A percentile compares a stretch with the other conserved stretches of the same genome.
These are phyloP conservation scores for Leucosporidium creatinivorum DNA, from an alignment of 768 basidiomycete species.

Conservation along the genomic window DNA sequence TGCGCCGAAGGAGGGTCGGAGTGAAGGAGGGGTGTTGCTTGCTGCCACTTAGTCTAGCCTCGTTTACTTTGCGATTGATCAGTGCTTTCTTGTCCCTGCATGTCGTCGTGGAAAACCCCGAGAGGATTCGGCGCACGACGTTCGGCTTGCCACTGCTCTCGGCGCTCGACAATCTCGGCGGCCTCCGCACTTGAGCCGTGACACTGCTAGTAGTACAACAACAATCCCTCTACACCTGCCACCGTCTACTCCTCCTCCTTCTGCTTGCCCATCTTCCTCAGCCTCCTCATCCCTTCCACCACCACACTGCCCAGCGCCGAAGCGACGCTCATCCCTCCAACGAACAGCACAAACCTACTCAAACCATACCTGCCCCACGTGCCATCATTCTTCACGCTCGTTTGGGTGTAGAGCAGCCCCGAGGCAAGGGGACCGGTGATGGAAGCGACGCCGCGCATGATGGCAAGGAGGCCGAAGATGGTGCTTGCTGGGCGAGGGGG, in stretches of 20 bases:
- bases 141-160: too few species aligned
- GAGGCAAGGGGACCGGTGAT: neutral
- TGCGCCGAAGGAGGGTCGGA: too few species aligned
- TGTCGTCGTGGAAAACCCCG: too few species aligned
- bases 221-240: too few species aligned
- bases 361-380: neutral
- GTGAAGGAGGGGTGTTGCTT: too few species aligned
- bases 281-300: conserved; percentile 1
- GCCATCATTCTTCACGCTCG: neutral
- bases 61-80: too few species aligned
- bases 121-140: too few species aligned
- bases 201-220: too few species aligned
- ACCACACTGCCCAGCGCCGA: neutral
- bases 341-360: neutral
- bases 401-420: neutral
- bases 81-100: too few species aligned
- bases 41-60: too few species aligned
- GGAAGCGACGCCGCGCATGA: neutral
- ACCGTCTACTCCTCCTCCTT: neutral
- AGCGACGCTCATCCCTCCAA: neutral
- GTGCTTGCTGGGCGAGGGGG: neutral
- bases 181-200: too few species aligned
- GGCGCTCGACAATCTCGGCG: too few species aligned
- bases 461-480: neutral
- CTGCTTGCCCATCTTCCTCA: neutral